Conservation (phyloP, 768 basidiomycete genomes). For the Ramaria sp. region DNA sequence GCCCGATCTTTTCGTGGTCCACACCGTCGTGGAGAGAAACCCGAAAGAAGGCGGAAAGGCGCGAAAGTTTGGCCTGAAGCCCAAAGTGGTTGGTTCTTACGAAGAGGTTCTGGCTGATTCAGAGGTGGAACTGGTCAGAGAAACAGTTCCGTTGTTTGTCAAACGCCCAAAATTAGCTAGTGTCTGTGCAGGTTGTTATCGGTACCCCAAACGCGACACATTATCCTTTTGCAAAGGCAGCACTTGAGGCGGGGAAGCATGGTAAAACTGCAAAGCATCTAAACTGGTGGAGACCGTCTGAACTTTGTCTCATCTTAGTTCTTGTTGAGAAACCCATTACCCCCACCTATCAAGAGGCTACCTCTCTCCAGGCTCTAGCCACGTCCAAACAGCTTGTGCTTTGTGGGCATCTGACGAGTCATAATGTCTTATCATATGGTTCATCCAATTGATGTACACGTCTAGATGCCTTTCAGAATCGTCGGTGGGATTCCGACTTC, state of each 20-base stretch:
- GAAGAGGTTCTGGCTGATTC: slow-evolving; percentile 51
- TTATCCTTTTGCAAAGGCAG: slow-evolving; percentile 51
- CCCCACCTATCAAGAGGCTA: slow-evolving; percentile 45
- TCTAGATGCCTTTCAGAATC: slow-evolving; percentile 52
- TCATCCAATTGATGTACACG: not conserved
- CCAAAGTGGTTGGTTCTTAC: slow-evolving; percentile 46
- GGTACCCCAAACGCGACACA: slow-evolving; percentile 70
- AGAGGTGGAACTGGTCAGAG: slow-evolving; percentile 48
- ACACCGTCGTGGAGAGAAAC: slow-evolving; percentile 68
- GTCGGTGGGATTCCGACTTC: slow-evolving; percentile 74
- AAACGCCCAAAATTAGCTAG: not conserved
- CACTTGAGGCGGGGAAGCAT: slow-evolving; percentile 61
- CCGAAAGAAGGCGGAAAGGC: slow-evolving; percentile 57
- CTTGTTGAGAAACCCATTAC: slow-evolving; percentile 77
- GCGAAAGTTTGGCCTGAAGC: slow-evolving; percentile 47
- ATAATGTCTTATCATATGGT: not conserved
- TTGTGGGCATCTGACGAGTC: slow-evolving; percentile 20
- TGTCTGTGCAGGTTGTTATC: slow-evolving; percentile 28
- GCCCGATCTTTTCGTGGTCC: slow-evolving; percentile 57
- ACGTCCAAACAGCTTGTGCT: slow-evolving; percentile 48
- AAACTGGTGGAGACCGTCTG: not conserved
- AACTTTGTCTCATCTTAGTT: slow-evolving; percentile 33
- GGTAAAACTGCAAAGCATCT: slow-evolving; percentile 29
- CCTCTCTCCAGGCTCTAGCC: slow-evolving; percentile 50
- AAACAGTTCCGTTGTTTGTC: not conserved